Evolutionary conservation across 2,329 filamentous ascomycete genomes (phyloP), one percentile per base, ranked within the genome.

Genomic region (Venturia asperata): DNA sequence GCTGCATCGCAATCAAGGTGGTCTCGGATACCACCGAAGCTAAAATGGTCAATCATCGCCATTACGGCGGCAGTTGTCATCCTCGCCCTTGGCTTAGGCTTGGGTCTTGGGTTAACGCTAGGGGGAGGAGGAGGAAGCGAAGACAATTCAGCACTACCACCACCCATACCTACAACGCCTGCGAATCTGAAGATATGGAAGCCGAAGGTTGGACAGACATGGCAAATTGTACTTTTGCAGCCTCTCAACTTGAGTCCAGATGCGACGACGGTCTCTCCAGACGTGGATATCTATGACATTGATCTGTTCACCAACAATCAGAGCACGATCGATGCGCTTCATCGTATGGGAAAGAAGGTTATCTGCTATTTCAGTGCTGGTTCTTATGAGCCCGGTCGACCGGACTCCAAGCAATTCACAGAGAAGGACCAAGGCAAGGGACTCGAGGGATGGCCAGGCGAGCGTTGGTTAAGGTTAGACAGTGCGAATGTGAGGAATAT

Each of bases 321-420:
- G 17, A 71, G 74, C 7, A 79, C 76, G 1, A 82, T 87, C 62
- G 67, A 73, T 3, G 71, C 73, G 5, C 75, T 87, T 17, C 81
- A 86, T 52, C 68, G 69, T 3, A 70, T 79, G 37, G 82, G 81
- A 10, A 83, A 83, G 71, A 85, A 83, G 67, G 83, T 90, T 64
- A 86, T 91, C 66, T 91, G 88, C 77, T 91, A 91, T 75, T 91
- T 91, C 77, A 87, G 85, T 63, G 87, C 86, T 0, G 88, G 88
- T 0, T 87, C 84, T 9, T 89, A 82, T 69, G 88, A 91, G 74
- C 72, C 84, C 63, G 84, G 81, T 77, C 81, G 88, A 3, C 74
- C 79, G 0, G 88, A 91, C 71, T 79, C 80, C 21, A 71, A 71
- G 39, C 70, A 82, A 5, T 90, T 90, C 71, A 71, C 76, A 9